phyloP scores from a whole-genome alignment of 208 protist genomes.

The Wallacemonas sp. region DNA sequence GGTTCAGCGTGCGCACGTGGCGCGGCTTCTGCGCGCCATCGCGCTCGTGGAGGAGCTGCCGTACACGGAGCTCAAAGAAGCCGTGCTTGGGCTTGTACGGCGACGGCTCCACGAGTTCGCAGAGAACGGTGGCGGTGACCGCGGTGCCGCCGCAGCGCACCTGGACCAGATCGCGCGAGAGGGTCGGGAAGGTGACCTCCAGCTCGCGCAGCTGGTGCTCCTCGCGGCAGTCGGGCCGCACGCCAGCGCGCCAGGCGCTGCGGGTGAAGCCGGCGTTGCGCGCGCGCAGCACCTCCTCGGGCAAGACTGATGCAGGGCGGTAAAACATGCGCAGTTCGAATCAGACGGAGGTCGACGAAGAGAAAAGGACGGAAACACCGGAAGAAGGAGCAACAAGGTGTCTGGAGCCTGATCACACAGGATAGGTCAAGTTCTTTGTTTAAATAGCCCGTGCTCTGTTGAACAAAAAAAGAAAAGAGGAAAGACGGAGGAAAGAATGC shows the following conservation, averaged over 20 bases:
- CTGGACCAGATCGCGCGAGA: constrained; percentile 68
- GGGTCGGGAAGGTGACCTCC: constrained; percentile 68
- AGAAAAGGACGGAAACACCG: not conserved
- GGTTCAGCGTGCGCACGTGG: constrained; percentile 33
- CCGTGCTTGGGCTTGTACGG: constrained; percentile 95
- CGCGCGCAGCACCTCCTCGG: constrained; percentile 53
- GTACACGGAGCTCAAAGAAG: constrained; percentile 91
- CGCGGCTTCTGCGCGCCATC: constrained; percentile 31
- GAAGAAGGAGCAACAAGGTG: not conserved
- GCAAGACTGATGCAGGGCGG: constrained; percentile 44
- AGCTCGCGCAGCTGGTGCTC: constrained; percentile 74
- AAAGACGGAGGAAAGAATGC: too few relatives aligned
- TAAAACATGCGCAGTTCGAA: too few relatives aligned
- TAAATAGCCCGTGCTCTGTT: not conserved
- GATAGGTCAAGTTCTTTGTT: too few relatives aligned
- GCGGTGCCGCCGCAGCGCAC: constrained; percentile 91
- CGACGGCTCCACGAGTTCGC: constrained; percentile 93
- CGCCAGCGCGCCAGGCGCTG: constrained; percentile 62
- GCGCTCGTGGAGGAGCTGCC: constrained; percentile 87
- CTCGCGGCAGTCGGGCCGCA: constrained; percentile 76
- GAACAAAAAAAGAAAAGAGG: constrained; percentile 4
- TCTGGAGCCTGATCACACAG: too few relatives aligned
- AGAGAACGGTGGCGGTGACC: constrained; percentile 77
- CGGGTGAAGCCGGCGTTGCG: constrained; percentile 72
- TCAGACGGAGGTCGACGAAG: not conserved